Evolutionary conservation across 169 alveolate genomes (phyloP), one percentile per base, ranked within the genome.

Genomic region (Plasmodium chabaudi): DNA sequence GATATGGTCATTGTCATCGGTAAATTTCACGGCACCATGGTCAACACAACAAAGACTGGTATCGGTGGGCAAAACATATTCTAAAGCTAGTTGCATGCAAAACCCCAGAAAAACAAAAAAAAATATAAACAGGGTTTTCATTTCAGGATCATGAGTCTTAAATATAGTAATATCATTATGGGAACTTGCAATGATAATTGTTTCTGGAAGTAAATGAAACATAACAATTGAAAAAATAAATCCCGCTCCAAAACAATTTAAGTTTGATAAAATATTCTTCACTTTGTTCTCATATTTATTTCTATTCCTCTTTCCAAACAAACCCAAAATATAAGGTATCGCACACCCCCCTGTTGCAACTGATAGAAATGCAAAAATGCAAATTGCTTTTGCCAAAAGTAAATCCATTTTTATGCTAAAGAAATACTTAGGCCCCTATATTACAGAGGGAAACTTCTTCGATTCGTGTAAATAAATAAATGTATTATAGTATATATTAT

Each of bases 181-280:
- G 2, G 73, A 65, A 65, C 19, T 64, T 9, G 39, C 69, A n/a
- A 55, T 55, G 7, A 46, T 53, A 1, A 79, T 79, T 5, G 89
- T 79, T 56, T 79, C 89, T 6, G 89, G 89, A 42, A 79, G 49
- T 12, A 79, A 60, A 51, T 79, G 89, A 27, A 79, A 79, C 82
- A 79, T 65, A 15, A 79, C 73, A 21, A 79, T 79, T 23, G 89
- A 79, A 49, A 79, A 79, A 2, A 79, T 79, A 59, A 79, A 79
- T 0, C 89, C 89, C 1, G 89, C 65, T n/a, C 89, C 89, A 60
- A 79, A 79, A 57, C 89, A 79, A 17, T 79, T 79, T 27, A 79
- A 51, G 2, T 65, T 79, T 2, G 89, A 64, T 1, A 79, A 71
- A 3, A 79, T 67, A 5, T 60, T 60, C 44, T 79, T 79, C 10